Percentiles rank a stretch among this genome's conserved stretches.
Conservation (phyloP, 768 basidiomycete genomes). For the Leccinum truebloodii region DNA sequence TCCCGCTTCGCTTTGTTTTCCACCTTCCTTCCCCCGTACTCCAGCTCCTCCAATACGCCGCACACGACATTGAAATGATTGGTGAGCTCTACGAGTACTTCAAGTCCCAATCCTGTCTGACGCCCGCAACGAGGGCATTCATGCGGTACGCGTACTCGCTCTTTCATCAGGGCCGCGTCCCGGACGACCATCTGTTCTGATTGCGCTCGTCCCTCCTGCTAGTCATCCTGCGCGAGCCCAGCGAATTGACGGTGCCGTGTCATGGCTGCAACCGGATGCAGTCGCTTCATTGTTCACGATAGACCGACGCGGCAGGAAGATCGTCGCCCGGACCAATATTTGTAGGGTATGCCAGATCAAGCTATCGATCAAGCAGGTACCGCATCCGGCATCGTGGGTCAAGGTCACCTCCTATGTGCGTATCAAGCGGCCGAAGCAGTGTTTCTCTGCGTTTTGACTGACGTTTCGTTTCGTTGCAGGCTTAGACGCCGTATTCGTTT, state of each 20-base stretch:
- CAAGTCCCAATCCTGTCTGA: constrained; percentile 25
- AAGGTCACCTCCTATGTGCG: constrained; percentile 19
- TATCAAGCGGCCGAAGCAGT: background rate
- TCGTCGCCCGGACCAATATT: too few relatives aligned
- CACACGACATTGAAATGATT: constrained; percentile 44
- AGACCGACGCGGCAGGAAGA: too few relatives aligned
- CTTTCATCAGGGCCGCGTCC: constrained; percentile 28
- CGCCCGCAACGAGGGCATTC: constrained; percentile 6
- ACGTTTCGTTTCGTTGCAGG: constrained; percentile 9
- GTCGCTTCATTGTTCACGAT: constrained; percentile 26
- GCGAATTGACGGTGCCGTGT: constrained; percentile 25
- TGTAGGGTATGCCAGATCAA: constrained; percentile 27
- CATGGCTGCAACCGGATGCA: constrained; percentile 29
- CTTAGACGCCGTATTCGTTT: background rate
- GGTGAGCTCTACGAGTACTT: constrained; percentile 38
- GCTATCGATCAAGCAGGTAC: constrained; percentile 26
- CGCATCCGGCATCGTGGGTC: constrained; percentile 25
- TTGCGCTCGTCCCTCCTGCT: constrained; percentile 27
- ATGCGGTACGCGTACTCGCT: constrained; percentile 32
- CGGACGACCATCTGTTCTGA: constrained; percentile 28
- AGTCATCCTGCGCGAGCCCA: constrained; percentile 29
- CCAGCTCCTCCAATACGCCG: constrained; percentile 41
- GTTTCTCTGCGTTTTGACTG: background rate
- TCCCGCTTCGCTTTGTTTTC: background rate
- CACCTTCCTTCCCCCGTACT: background rate